These are phyloP conservation scores for Botrytis fabae DNA, from an alignment of 2,329 filamentous ascomycete genomes.

Conservation along the genomic window DNA sequence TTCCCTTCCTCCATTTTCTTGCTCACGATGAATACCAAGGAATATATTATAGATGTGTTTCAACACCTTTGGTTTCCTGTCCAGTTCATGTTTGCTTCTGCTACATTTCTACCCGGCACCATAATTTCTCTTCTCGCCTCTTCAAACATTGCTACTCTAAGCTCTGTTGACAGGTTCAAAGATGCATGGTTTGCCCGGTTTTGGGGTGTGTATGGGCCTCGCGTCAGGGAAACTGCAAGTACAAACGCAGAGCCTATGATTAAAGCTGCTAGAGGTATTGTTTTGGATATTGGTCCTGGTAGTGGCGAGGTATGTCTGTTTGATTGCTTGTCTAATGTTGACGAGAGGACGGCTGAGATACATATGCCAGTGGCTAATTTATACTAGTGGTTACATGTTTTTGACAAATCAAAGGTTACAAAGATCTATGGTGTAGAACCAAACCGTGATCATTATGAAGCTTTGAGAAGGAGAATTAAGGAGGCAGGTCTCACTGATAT, in stretches of 20 bases:
- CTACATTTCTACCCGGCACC: conserved; percentile 53
- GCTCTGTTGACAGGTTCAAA: conserved; percentile 44
- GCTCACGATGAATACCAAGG: conserved; percentile 14
- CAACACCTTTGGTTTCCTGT: conserved; percentile 47
- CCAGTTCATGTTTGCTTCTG: conserved; percentile 52
- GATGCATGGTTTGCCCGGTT: conserved; percentile 60
- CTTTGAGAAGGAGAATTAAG: conserved; percentile 49
- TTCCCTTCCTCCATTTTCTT: not conserved
- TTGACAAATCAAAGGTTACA: conserved; percentile 32
- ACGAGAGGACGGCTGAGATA: conserved; percentile 31
- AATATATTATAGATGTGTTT: conserved; percentile 27
- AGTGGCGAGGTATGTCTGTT: conserved; percentile 59
- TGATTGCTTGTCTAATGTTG: conserved; percentile 48
- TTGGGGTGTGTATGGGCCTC: conserved; percentile 57
- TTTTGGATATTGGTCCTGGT: conserved; percentile 60
- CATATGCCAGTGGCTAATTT: conserved; percentile 52
- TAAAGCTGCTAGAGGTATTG: conserved; percentile 32
- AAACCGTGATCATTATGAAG: conserved; percentile 53
- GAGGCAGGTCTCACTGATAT: conserved; percentile 55
- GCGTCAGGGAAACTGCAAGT: conserved; percentile 47
- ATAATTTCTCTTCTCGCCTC: conserved; percentile 46
- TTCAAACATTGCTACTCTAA: conserved; percentile 43
- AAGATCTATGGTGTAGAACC: conserved; percentile 65
- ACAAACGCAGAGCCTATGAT: conserved; percentile 49
- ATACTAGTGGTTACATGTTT: conserved; percentile 25